These are phyloP conservation scores for Mycosphaerelloides madeirae DNA, from an alignment of 2,329 filamentous ascomycete species.

Conservation along the genomic window DNA sequence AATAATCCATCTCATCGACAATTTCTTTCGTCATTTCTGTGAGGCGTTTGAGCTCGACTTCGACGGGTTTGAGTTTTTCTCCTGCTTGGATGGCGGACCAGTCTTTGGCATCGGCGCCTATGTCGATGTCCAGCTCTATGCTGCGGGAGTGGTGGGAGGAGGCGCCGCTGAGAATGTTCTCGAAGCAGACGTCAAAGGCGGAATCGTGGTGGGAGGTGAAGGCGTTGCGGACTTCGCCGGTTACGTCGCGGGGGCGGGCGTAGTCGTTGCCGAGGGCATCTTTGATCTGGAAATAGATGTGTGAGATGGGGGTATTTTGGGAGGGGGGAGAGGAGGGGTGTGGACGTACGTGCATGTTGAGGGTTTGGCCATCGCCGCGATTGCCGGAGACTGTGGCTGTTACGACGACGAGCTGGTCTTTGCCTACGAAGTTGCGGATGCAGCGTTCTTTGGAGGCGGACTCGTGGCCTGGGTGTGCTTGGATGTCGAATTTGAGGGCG, in stretches of 20 bases:
- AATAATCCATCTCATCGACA: conserved; percentile 93
- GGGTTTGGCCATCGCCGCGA: conserved; percentile 83
- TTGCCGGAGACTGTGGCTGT: conserved; percentile 81
- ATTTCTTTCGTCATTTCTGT: conserved; percentile 88
- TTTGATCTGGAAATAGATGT: conserved; percentile 62
- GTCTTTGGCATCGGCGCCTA: conserved; percentile 94
- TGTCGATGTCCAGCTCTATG: conserved; percentile 90
- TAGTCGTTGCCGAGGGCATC: conserved; percentile 97
- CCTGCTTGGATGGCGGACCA: conserved; percentile 94
- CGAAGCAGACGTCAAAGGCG: conserved; percentile 94
- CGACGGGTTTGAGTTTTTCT: conserved; percentile 96
- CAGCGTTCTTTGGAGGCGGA: conserved; percentile 70
- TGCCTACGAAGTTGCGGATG: conserved; percentile 90
- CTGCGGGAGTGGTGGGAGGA: conserved; percentile 50
- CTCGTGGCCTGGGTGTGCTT: conserved; percentile 61
- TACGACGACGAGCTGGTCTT: conserved; percentile 90
- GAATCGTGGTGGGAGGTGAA: conserved; percentile 91
- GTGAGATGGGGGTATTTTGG: background rate
- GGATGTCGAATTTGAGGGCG: conserved; percentile 91
- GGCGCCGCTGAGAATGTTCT: conserved; percentile 65
- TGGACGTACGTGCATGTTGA: conserved; percentile 83
- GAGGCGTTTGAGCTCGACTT: conserved; percentile 87
- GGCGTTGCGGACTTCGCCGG: conserved; percentile 84
- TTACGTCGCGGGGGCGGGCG: conserved; percentile 82
- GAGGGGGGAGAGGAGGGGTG: background rate